Evolutionary conservation across 2,329 filamentous ascomycete species (phyloP), one percentile per base, ranked within the genome.

Genomic region (Sarocladium strictum): DNA sequence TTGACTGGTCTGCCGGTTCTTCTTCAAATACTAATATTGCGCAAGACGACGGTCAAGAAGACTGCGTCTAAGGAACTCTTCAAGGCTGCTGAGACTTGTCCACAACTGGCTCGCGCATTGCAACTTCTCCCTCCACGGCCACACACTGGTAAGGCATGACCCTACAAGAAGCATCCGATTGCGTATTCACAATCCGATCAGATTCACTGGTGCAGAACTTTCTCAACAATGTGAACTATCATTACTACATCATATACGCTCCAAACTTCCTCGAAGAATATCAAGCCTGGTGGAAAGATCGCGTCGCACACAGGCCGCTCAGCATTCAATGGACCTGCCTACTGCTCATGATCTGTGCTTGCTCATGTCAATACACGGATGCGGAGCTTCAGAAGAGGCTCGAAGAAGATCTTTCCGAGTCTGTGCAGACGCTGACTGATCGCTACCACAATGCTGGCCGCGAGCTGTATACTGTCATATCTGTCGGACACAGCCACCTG

Each of bases 171-270:
- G 14, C 12, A 19, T 12, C 19, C 35, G 5, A 10, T n/a, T 33
- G 11, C 14, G 21, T 43, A 33, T 56, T 60, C 37, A 61, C 50
- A 17, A 4, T 4, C 3, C 5, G n/a, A 19, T 12, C n/a, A 72
- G 70, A 72, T 55, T 60, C 59, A 10, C 61, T 72, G 6, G 64
- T 72, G 10, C 65, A 72, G 37, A 69, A 70, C 58, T 72, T 72
- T 53, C 59, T 72, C 14, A 62, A 63, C 50, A 63, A 65, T 38
- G 69, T 67, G 57, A 72, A 72, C 56, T 72, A 63, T 51, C 69
- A 72, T 56, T 69, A 70, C 62, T 72, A 72, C 55, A 67, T 72
- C 50, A 58, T 71, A 27, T 70, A 72, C 53, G 67, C 70, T 0
- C 58, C 64, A 0, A 60, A 62, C 4, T 72, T 72, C 33, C 33